These are phyloP conservation scores for Aspergillus sp. DNA, from an alignment of 2,329 filamentous ascomycete species.

Conservation along the genomic window DNA sequence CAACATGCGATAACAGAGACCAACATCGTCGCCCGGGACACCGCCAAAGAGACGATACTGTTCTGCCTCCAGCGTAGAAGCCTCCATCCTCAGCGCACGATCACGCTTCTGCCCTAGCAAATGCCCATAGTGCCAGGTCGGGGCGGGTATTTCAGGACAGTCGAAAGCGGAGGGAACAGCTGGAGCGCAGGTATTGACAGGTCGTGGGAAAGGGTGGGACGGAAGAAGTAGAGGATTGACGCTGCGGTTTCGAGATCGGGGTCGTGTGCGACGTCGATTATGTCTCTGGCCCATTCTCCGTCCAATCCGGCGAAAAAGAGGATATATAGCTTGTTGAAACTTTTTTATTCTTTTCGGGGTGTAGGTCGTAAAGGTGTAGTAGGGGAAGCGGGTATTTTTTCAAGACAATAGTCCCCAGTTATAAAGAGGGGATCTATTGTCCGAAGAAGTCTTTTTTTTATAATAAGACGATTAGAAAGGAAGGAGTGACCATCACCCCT, in stretches of 20 bases:
- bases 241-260: constrained; percentile 40
- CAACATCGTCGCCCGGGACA: constrained; percentile 46
- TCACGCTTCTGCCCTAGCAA: constrained; percentile 44
- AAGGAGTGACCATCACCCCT: constrained; percentile 42
- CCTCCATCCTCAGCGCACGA: constrained; percentile 30
- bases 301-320: constrained; percentile 5
- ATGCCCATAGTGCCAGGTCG: constrained; percentile 46
- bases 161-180: constrained; percentile 20
- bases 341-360: constrained; percentile 9
- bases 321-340: constrained; percentile 2
- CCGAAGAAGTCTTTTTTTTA: constrained; percentile 12
- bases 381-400: background rate
- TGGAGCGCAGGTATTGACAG: constrained; percentile 16
- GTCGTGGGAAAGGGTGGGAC: constrained; percentile 22
- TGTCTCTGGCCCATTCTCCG: constrained; percentile 49
- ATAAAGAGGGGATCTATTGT: background rate
- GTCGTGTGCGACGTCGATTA: constrained; percentile 48
- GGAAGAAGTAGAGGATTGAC: constrained; percentile 24
- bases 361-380: background rate
- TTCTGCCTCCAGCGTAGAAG: constrained; percentile 39
- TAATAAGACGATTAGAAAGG: constrained; percentile 17
- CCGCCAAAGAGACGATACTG: constrained; percentile 50
- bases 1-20: constrained; percentile 51
- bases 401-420: background rate
- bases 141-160: constrained; percentile 34